phyloP scores from a whole-genome alignment of 2,329 filamentous ascomycete species.

The Neonectria ditissima region DNA sequence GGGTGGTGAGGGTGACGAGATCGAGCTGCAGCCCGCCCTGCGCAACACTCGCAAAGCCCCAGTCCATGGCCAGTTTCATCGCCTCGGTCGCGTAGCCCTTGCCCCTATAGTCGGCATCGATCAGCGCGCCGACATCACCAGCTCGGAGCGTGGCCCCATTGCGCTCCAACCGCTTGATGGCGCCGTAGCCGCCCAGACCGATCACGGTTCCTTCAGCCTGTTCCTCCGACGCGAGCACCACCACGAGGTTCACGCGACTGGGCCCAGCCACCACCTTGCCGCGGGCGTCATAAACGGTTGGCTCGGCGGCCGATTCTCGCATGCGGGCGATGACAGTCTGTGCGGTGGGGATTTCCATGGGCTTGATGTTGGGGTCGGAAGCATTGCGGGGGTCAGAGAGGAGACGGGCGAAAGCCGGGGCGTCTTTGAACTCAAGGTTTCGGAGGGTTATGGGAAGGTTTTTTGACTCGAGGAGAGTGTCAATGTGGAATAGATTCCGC shows the following conservation, averaged over 20 bases:
- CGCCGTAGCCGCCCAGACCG: slow-evolving; percentile 22
- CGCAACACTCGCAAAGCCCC: slow-evolving; percentile 13
- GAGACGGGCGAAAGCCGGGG: slow-evolving; percentile 11
- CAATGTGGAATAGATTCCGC: slow-evolving; percentile 6
- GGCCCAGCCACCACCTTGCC: slow-evolving; percentile 15
- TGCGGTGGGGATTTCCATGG: slow-evolving; percentile 14
- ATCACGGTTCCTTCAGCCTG: slow-evolving; percentile 10
- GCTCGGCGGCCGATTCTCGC: slow-evolving; percentile 16
- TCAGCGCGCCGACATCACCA: slow-evolving; percentile 19
- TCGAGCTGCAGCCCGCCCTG: slow-evolving; percentile 19
- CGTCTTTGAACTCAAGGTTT: slow-evolving; percentile 6
- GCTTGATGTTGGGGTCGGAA: slow-evolving; percentile 17
- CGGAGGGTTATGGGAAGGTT: slow-evolving; percentile 10
- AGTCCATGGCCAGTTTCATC: slow-evolving; percentile 18
- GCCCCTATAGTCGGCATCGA: slow-evolving; percentile 15
- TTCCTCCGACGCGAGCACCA: slow-evolving; percentile 15
- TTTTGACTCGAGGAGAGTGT: slow-evolving; percentile 13
- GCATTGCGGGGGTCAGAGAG: slow-evolving; percentile 23
- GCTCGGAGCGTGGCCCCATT: slow-evolving; percentile 3
- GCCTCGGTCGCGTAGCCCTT: slow-evolving; percentile 23
- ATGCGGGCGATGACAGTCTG: slow-evolving; percentile 13
- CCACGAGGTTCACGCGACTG: slow-evolving; percentile 15
- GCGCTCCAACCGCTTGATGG: slow-evolving; percentile 16
- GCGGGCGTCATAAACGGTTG: slow-evolving; percentile 1
- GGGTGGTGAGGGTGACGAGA: slow-evolving; percentile 14